Percentiles rank a stretch among this genome's conserved stretches.
These are phyloP conservation scores for Verticillium dahliae DNA, from an alignment of 2,329 filamentous ascomycete species.

Conservation along the genomic window DNA sequence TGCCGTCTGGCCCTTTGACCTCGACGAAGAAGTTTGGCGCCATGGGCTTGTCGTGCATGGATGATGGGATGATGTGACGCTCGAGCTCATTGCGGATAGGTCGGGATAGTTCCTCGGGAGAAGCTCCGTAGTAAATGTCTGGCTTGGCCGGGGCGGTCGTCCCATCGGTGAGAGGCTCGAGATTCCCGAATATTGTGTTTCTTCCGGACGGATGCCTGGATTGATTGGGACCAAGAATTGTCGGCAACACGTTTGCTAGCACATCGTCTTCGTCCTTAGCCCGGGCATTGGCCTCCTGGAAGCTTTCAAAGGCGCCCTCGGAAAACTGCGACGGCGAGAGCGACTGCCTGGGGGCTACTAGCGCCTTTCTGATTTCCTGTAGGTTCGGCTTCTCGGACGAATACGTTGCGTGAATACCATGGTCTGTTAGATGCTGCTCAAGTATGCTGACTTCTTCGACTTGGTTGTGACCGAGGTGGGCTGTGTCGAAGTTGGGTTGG, in stretches of 20 bases:
- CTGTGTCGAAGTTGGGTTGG: slow-evolving; percentile 11
- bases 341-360: slow-evolving; percentile 21
- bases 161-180: slow-evolving; percentile 25
- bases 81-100: slow-evolving; percentile 16
- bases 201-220: not conserved
- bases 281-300: slow-evolving; percentile 17
- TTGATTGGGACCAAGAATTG: slow-evolving; percentile 15
- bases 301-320: slow-evolving; percentile 19
- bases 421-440: slow-evolving; percentile 27
- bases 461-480: slow-evolving; percentile 6
- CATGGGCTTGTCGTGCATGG: slow-evolving; percentile 19
- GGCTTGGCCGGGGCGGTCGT: slow-evolving; percentile 19
- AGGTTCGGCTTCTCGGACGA: slow-evolving; percentile 22
- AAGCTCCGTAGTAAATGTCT: slow-evolving; percentile 23
- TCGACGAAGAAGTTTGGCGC: slow-evolving; percentile 35
- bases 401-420: slow-evolving; percentile 19
- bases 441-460: slow-evolving; percentile 17
- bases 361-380: slow-evolving; percentile 19
- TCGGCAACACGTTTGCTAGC: slow-evolving; percentile 21
- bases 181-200: slow-evolving; percentile 24
- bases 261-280: slow-evolving; percentile 27
- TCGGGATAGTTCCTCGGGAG: slow-evolving; percentile 16
- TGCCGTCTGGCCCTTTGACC: slow-evolving; percentile 27
- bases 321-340: slow-evolving; percentile 28
- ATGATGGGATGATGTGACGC: slow-evolving; percentile 23